Conservation (phyloP, 352 stramenopile genomes). For the Phytophthora pluvialis region DNA sequence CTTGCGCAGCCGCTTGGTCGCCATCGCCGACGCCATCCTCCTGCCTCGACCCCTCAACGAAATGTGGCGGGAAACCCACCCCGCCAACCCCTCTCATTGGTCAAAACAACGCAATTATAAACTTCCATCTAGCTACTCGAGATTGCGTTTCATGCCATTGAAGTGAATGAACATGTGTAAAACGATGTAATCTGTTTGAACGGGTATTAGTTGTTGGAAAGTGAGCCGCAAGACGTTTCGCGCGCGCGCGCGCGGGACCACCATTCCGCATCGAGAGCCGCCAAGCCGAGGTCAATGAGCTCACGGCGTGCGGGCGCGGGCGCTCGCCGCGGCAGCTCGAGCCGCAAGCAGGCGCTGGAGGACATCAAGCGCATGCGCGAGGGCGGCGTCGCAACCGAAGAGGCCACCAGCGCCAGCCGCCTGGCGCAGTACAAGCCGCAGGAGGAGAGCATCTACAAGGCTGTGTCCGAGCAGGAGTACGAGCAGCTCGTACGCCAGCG, state of each 20-base stretch:
- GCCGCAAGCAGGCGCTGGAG: conserved; percentile 65
- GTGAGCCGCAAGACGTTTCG: conserved; percentile 13
- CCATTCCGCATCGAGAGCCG: conserved; percentile 28
- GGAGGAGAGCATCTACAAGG: conserved; percentile 86
- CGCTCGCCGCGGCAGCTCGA: conserved; percentile 43
- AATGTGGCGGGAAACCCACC: background rate
- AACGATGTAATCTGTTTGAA: background rate
- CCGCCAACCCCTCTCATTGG: background rate
- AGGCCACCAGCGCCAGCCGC: conserved; percentile 37
- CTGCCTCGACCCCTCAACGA: conserved; percentile 46
- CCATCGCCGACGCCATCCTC: conserved; percentile 83
- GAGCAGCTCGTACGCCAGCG: conserved; percentile 84
- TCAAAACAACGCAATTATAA: background rate
- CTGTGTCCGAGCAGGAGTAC: conserved; percentile 87
- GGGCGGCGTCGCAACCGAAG: conserved; percentile 22
- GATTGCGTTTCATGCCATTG: background rate
- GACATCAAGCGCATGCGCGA: conserved; percentile 83
- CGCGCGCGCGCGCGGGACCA: conserved; percentile 11
- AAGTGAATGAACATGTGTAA: background rate
- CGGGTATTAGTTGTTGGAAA: conserved; percentile 6
- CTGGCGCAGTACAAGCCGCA: conserved; percentile 78
- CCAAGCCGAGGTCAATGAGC: conserved; percentile 49
- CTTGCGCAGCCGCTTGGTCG: conserved; percentile 92
- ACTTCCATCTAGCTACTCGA: background rate
- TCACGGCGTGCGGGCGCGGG: conserved; percentile 48